phyloP scores from a whole-genome alignment of 1,284 basidiomycete genomes.

The Ustanciosporium gigantosporum region DNA sequence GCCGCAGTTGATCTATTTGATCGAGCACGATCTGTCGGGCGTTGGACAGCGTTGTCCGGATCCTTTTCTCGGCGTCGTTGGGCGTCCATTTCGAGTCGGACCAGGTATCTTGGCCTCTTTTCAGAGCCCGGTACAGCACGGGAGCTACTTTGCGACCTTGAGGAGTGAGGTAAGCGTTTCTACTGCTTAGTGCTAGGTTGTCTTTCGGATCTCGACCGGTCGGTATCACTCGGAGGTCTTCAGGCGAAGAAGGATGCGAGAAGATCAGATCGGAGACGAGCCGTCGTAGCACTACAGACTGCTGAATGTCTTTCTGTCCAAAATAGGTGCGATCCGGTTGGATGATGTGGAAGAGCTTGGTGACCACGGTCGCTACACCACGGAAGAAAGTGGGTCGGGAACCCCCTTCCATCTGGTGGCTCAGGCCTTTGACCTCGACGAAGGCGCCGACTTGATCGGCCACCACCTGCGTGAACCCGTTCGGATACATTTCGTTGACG shows the following conservation, averaged over 20 bases:
- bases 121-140: conserved; percentile 72
- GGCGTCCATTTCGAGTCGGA: conserved; percentile 7
- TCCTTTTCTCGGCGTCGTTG: conserved; percentile 15
- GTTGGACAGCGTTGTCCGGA: conserved; percentile 31
- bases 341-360: conserved; percentile 90
- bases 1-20: conserved; percentile 6
- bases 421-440: conserved; percentile 83
- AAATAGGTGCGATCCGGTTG: conserved; percentile 93
- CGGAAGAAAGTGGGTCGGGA: conserved; percentile 89
- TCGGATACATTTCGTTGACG: conserved; percentile 71
- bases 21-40: conserved; percentile 27
- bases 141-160: conserved; percentile 73
- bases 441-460: conserved; percentile 81
- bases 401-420: conserved; percentile 80
- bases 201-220: conserved; percentile 72
- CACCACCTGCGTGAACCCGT: conserved; percentile 79
- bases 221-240: conserved; percentile 73
- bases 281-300: conserved; percentile 83
- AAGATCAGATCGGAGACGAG: conserved; percentile 81
- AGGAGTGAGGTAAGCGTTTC: conserved; percentile 80
- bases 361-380: conserved; percentile 91
- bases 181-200: conserved; percentile 81
- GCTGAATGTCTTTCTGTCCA: conserved; percentile 98
- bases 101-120: conserved; percentile 65
- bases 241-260: conserved; percentile 72